Evolutionary conservation across 1,284 basidiomycete genomes (phyloP).

Genomic region (Ustilago bromivora): DNA sequence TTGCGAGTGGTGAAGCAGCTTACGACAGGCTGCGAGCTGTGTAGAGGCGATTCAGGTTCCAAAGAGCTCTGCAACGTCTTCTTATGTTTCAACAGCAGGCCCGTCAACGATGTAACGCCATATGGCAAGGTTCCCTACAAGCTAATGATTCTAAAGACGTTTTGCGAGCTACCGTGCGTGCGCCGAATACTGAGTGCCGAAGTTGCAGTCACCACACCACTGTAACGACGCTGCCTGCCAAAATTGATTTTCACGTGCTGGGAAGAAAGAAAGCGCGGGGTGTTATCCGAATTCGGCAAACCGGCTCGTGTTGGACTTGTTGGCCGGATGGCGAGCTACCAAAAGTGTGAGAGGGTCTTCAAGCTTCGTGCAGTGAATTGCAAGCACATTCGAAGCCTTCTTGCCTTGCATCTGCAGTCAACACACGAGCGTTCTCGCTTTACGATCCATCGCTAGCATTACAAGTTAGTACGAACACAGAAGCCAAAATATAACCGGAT

Average conservation of each 20-base stretch:
- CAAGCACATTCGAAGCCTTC: background rate
- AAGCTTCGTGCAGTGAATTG: constrained; percentile 1
- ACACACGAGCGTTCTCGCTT: too few species aligned
- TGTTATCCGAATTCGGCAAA: constrained; percentile 16
- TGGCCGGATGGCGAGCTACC: background rate
- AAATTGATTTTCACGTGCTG: constrained; percentile 15
- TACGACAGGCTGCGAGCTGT: constrained; percentile 4
- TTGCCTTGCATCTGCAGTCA: too few species aligned
- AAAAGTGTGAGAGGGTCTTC: background rate
- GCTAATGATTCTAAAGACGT: too few species aligned
- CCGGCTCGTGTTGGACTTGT: constrained; percentile 11
- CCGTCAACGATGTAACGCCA: background rate
- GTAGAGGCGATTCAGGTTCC: background rate
- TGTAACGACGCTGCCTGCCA: background rate
- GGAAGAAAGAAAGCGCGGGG: constrained; percentile 1
- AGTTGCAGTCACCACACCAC: background rate
- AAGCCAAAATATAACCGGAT: background rate
- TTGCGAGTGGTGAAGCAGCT: constrained; percentile 42
- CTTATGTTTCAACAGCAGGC: background rate
- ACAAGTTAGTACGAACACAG: too few species aligned
- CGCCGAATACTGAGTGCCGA: background rate
- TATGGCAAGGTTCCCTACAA: background rate
- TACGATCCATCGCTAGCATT: too few species aligned
- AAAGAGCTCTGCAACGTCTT: background rate
- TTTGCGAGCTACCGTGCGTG: too few species aligned